phyloP scores from a whole-genome alignment of 345 rosid genomes.

The Citrus trifoliata region DNA sequence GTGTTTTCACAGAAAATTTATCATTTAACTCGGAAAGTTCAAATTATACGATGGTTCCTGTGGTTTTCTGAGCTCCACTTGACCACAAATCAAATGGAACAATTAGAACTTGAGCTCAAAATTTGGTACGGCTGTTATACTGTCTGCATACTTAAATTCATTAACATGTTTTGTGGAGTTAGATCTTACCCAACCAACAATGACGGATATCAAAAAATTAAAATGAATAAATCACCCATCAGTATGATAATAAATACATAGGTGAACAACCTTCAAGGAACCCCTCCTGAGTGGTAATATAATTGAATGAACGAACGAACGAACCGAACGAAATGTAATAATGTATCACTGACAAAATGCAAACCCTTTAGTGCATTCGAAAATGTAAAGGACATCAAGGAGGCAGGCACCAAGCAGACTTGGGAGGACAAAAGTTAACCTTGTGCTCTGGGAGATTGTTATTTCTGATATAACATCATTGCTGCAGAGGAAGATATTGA shows the following conservation, averaged over 20 bases:
- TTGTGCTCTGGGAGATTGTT: constrained; percentile 31
- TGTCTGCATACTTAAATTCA: not conserved
- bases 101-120: not conserved
- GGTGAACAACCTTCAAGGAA: not conserved
- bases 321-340: not conserved
- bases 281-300: not conserved
- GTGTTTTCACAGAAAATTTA: not conserved
- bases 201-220: not conserved
- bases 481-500: constrained; percentile 29
- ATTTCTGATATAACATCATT: constrained; percentile 31
- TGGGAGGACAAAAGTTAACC: constrained; percentile 20
- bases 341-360: constrained; percentile 5
- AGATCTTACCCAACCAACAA: no score
- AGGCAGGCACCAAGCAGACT: constrained; percentile 27
- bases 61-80: not conserved
- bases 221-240: not conserved
- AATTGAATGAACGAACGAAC: not conserved
- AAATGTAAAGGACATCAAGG: constrained; percentile 26
- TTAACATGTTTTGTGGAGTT: not conserved
- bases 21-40: not conserved
- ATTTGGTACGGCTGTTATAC: not conserved
- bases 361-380: constrained; percentile 11
- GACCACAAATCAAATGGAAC: not conserved
- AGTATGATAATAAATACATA: not conserved
- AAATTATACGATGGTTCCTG: not conserved